These are phyloP conservation scores for Cucumis variabilis DNA, from an alignment of 331 rosid species.

Conservation along the genomic window DNA sequence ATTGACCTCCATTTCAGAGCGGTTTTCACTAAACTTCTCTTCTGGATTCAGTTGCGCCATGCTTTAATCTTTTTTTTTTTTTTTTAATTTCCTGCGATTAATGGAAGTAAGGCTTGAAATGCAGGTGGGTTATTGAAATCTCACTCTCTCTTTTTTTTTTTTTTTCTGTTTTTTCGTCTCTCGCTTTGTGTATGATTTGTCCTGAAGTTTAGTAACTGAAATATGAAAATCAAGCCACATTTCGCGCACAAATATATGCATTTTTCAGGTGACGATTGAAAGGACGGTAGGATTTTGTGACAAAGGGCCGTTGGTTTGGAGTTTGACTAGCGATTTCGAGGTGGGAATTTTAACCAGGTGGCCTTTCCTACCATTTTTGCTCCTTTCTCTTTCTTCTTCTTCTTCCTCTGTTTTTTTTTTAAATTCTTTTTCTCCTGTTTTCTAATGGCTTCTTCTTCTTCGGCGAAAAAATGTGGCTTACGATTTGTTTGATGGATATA, in stretches of 20 bases:
- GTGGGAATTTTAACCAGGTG: not conserved
- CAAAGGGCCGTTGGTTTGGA: conserved; percentile 14
- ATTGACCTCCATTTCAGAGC: conserved; percentile 11
- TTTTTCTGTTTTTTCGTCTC: not conserved
- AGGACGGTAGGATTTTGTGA: conserved; percentile 1
- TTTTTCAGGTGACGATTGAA: not conserved
- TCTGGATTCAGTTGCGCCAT: conserved; percentile 4
- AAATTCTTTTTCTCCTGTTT: not conserved
- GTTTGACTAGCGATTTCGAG: conserved; percentile 1
- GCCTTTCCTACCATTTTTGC: not conserved
- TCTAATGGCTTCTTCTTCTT: not conserved
- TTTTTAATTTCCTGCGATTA: not conserved
- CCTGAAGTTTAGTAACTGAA: conserved; percentile 28
- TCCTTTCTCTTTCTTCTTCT: not conserved
- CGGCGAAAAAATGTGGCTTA: not conserved
- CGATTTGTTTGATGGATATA: not conserved
- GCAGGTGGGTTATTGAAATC: conserved; percentile 18
- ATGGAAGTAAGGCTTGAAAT: not conserved
- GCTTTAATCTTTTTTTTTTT: not conserved
- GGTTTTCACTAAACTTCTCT: conserved; percentile 7
- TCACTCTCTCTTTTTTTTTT: not conserved
- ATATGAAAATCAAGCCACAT: not conserved
- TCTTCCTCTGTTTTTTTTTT: not conserved
- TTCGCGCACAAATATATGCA: conserved; percentile 23
- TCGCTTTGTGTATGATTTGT: not conserved